Base-by-base conservation (phyloP, 257 asterid species). In the Ligustrum vulgare region DNA sequence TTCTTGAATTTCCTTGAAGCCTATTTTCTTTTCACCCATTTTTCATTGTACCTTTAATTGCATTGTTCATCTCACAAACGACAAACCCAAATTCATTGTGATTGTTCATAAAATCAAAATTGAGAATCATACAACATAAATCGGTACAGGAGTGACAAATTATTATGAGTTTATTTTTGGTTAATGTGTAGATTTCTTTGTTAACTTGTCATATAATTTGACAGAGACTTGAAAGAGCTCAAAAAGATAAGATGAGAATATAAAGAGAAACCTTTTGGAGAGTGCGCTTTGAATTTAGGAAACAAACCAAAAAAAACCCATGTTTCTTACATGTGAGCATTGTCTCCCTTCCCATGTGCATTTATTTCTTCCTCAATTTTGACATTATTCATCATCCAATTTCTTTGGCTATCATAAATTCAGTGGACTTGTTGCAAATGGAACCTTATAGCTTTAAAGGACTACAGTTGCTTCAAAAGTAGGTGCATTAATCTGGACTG, bases 271-370 rank as follows among this genome's bases (percentile, higher is more conserved):
- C 65, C 47, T 36, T 66, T 47, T 51, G 18, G 12, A 25, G 70
- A n/a, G n/a, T 12, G 71, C 80, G 80, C 33, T 58, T 43, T 45
- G 66, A 71, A 72, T 36, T n/a, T 25, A 62, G 80, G 84, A 73
- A 70, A 62, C 84, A 73, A 76, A 68, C 51, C 20, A 45, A 79
- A 72, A 76, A 72, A 64, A 62, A 12, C 20, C 80, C 84, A 77
- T 74, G 84, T 80, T 80, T 74, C 70, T 25, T 65, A 69, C 87
- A 83, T 83, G 84, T 83, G 79, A 74, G 72, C 35, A 60, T 77
- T 77, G 87, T 77, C 82, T 54, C 69, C 82, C 72, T 31, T 77
- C 58, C 82, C 87, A 77, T 71, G 84, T 83, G 82, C 82, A 77
- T 60, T 43, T 78, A 67, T 69, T 39, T 71, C 5, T 16, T 47